Conservation (phyloP, 2,329 filamentous ascomycete genomes). For the Pseudohalonectria lignicola region DNA sequence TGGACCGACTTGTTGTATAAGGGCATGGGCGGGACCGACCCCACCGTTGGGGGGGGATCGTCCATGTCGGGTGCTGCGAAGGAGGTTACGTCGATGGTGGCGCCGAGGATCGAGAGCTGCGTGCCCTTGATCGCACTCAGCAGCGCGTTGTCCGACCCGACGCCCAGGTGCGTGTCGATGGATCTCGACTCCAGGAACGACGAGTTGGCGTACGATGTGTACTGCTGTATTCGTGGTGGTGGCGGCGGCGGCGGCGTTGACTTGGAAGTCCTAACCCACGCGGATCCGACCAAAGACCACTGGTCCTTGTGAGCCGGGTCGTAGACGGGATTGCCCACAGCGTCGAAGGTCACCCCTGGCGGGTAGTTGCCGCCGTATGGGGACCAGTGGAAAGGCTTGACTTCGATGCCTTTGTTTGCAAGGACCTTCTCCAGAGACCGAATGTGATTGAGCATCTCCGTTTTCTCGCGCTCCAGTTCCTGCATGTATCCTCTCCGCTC, state of each 20-base stretch:
- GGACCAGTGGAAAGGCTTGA: conserved; percentile 36
- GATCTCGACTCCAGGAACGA: conserved; percentile 25
- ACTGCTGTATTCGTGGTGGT: not conserved
- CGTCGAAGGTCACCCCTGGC: conserved; percentile 15
- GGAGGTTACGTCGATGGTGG: conserved; percentile 66
- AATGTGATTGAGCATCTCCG: conserved; percentile 55
- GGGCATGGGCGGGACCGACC: conserved; percentile 16
- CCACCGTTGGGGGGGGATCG: conserved; percentile 34
- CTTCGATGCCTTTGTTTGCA: conserved; percentile 47
- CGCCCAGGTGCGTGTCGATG: conserved; percentile 56
- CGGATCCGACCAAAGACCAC: conserved; percentile 23
- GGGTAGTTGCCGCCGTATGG: conserved; percentile 16
- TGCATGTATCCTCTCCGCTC: conserved; percentile 70
- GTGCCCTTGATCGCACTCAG: conserved; percentile 68
- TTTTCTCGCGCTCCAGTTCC: conserved; percentile 62
- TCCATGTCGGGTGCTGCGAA: conserved; percentile 58
- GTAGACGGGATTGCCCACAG: conserved; percentile 14
- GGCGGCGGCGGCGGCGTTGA: conserved; percentile 6
- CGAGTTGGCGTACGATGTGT: conserved; percentile 11
- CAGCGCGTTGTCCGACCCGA: conserved; percentile 49
- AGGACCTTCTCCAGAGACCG: conserved; percentile 58
- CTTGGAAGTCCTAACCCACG: conserved; percentile 17
- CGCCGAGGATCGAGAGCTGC: conserved; percentile 66
- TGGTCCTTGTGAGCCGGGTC: conserved; percentile 13
- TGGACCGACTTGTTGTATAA: conserved; percentile 63